Conservation (phyloP, 331 rosid genomes). For the Dryas integrifolia region DNA sequence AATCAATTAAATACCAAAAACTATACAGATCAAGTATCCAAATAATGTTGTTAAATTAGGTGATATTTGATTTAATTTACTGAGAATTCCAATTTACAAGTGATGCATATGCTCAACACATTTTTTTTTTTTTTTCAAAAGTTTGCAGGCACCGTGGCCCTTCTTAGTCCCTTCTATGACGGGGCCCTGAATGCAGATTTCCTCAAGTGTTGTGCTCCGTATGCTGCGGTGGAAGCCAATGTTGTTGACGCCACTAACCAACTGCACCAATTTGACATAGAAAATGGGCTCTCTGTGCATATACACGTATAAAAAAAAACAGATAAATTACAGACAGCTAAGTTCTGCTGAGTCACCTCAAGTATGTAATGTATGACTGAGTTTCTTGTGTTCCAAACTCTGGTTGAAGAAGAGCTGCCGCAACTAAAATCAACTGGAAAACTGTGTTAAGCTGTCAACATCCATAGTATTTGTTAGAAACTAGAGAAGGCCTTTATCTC, state of each 20-base stretch:
- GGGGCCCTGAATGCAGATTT: conserved; percentile 24
- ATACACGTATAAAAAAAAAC: not conserved
- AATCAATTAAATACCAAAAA: no score
- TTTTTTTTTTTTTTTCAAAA: no score
- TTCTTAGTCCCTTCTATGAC: no score
- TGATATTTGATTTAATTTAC: no score
- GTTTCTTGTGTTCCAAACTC: conserved; percentile 83
- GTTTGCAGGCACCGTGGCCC: no score
- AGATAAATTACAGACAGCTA: not conserved
- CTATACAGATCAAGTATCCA: no score
- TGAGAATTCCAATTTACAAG: no score
- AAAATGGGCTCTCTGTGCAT: not conserved
- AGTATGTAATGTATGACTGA: conserved; percentile 50
- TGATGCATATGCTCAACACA: no score
- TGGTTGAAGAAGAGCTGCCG: conserved; percentile 85
- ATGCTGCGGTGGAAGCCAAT: conserved; percentile 59
- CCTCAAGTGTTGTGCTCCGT: conserved; percentile 54
- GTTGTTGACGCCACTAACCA: conserved; percentile 93
- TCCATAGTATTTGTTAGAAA: not conserved
- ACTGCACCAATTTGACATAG: conserved; percentile 41
- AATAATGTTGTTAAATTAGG: no score
- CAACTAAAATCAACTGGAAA: conserved; percentile 73
- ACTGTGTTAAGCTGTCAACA: conserved; percentile 78
- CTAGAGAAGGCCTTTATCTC: not conserved
- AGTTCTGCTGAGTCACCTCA: conserved; percentile 47